Percentiles rank a stretch among this genome's conserved stretches.
These are phyloP conservation scores for Saturnispora serradocipensis DNA, from an alignment of 805 yeast genomes.

Conservation along the genomic window DNA sequence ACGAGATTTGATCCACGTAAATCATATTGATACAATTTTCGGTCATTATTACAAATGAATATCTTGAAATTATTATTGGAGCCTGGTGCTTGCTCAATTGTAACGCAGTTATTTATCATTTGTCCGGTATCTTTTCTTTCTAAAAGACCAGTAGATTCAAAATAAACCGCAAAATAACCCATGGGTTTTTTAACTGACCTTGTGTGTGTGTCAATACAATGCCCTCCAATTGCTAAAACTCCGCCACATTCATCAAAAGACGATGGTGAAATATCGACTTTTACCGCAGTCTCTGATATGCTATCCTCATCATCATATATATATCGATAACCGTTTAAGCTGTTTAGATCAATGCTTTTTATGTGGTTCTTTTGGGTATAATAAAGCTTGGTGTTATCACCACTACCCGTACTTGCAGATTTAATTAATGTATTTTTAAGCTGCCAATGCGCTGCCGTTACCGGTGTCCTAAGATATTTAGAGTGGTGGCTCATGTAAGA, in stretches of 20 bases:
- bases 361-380: conserved; percentile 53
- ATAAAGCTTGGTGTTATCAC: conserved; percentile 25
- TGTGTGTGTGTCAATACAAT: conserved; percentile 31
- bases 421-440: conserved; percentile 62
- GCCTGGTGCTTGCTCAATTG: conserved; percentile 37
- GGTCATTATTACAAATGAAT: conserved; percentile 78
- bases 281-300: not conserved
- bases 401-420: conserved; percentile 22
- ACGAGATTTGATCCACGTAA: conserved; percentile 38
- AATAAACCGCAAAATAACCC: conserved; percentile 56
- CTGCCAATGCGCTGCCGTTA: conserved; percentile 55
- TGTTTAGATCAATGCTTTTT: conserved; percentile 10
- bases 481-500: conserved; percentile 5
- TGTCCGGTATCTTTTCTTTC: conserved; percentile 60
- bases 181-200: not conserved
- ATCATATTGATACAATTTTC: conserved; percentile 55
- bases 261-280: conserved; percentile 45
- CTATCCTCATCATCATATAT: conserved; percentile 2
- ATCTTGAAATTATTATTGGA: conserved; percentile 37
- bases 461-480: conserved; percentile 4
- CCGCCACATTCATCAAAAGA: conserved; percentile 37
- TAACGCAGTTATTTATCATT: conserved; percentile 74
- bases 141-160: conserved; percentile 38
- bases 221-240: conserved; percentile 38
- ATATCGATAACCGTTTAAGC: not conserved